Conservation (phyloP, 441 rosid genomes). For the Flueggea neowawraea region DNA sequence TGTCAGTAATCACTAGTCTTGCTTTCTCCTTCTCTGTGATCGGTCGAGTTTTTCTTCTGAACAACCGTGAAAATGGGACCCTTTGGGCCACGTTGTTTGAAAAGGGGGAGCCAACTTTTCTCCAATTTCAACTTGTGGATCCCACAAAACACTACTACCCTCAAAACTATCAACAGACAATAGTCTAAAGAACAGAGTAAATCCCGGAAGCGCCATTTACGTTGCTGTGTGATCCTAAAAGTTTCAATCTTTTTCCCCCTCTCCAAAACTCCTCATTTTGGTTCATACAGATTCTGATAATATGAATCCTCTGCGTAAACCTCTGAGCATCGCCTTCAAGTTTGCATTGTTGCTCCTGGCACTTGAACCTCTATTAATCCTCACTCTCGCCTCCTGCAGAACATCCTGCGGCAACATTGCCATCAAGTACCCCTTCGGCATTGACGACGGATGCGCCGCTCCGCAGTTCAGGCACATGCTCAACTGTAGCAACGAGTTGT, state of each 20-base stretch:
- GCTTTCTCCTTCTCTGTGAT: too few relatives aligned
- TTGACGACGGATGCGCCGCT: constrained; percentile 88
- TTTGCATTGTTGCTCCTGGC: constrained; percentile 15
- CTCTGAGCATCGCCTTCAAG: constrained; percentile 12
- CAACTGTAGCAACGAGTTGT: constrained; percentile 61
- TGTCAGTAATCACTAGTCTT: too few relatives aligned
- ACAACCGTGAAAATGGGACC: too few relatives aligned
- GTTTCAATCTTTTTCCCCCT: too few relatives aligned
- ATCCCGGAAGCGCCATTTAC: constrained; percentile 16
- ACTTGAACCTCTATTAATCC: constrained; percentile 19
- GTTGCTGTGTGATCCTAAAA: too few relatives aligned
- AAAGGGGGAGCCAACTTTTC: constrained; percentile 6
- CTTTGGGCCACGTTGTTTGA: constrained; percentile 12
- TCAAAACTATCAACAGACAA: constrained; percentile 14
- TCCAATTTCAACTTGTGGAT: constrained; percentile 14
- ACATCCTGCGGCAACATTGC: constrained; percentile 54
- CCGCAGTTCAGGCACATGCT: constrained; percentile 69
- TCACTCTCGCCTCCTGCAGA: constrained; percentile 41
- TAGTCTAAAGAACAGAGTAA: constrained; percentile 31
- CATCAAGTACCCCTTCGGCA: constrained; percentile 71
- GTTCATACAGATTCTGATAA: too few relatives aligned
- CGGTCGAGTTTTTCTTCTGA: too few relatives aligned
- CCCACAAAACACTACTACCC: too few relatives aligned
- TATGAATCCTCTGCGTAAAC: too few relatives aligned
- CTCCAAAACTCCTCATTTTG: too few relatives aligned